Evolutionary conservation across 176 grass and related monocot genomes (phyloP).

Genomic region (Juncus inflexus): DNA sequence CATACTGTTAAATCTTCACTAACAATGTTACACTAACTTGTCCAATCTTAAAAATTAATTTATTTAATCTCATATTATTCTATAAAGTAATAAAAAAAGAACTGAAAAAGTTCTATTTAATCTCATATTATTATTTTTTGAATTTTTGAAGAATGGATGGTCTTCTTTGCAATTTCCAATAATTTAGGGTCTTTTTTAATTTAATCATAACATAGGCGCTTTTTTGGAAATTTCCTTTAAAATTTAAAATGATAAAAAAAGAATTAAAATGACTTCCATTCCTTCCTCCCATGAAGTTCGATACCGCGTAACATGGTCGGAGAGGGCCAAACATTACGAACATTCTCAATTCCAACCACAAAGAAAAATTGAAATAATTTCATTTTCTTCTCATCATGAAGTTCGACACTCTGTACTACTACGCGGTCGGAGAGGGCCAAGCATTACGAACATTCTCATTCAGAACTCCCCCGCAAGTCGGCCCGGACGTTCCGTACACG

Average conservation of each 20-base stretch:
- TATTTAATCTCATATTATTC: background rate
- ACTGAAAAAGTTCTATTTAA: background rate
- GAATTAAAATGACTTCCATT: background rate
- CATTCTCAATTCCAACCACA: background rate
- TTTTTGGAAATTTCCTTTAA: too few relatives aligned
- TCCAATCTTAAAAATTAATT: background rate
- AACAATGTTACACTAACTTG: background rate
- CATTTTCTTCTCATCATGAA: constrained; percentile 3
- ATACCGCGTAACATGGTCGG: constrained; percentile 55
- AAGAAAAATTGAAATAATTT: too few relatives aligned
- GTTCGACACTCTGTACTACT: constrained; percentile 52
- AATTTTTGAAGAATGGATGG: too few relatives aligned
- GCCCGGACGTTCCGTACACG: constrained; percentile 70
- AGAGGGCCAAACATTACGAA: constrained; percentile 30
- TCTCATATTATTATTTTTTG: too few relatives aligned
- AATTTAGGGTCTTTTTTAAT: too few relatives aligned
- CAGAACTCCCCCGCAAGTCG: constrained; percentile 51
- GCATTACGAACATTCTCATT: constrained; percentile 61
- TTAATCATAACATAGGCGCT: too few relatives aligned
- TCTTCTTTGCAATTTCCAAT: too few relatives aligned
- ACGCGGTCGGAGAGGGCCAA: constrained; percentile 48
- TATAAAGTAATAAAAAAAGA: constrained; percentile 1
- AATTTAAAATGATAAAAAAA: too few relatives aligned
- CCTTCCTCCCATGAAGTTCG: constrained; percentile 19
- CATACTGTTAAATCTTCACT: too few relatives aligned